Base-by-base conservation (phyloP, 441 rosid species). In the Raphanus hybrid region DNA sequence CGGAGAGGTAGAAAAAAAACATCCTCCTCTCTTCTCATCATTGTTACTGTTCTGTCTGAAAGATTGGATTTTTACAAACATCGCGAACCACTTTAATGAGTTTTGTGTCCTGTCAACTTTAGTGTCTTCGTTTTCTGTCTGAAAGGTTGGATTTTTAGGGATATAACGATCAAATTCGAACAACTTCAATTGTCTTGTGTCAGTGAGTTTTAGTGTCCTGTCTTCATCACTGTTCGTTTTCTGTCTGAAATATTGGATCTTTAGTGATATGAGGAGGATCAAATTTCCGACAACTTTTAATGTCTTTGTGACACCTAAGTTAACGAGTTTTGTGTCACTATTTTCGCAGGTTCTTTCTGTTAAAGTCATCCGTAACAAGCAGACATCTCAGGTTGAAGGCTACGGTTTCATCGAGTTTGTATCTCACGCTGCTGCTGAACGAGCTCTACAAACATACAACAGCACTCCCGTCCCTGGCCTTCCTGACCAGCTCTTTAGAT, bases 321-420 rank as follows among this genome's bases (percentile, higher is more conserved):
- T 48, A n/a, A 48, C n/a, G 16, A 5, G 54, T 48, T 48, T 48
- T n/a, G 7, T 48, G 16, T 59, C 48, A 12, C 32, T 43, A 12
- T n/a, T 60, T 41, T 41, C n/a, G 60, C 83, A 92, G 99, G 85
- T 90, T 70, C 15, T 80, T 66, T 82, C 94, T 9, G 90, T 88
- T 5, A 95, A 95, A 84, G 96, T 95, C 26, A 94, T 94, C 71
- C 87, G 98, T 9, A 94, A 88, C 80, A 94, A 86, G 87, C 93
- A 86, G 67, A 88, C 99, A 4, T 77, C 70, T 58, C 77, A 76
- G 39, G 84, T 96, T 1, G 99, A 92, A 83, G 96, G 99, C 4
- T 95, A 95, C 82, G 98, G 99, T 27, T 95, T 95, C 54, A 82
- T 95, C 32, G 99, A 95, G 83, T 95, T 95, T 76, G 78, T 54